Percentiles rank a stretch among this genome's conserved stretches.
phyloP scores from a whole-genome alignment of 2,329 filamentous ascomycete species.

The Penicillium griseofulvum region DNA sequence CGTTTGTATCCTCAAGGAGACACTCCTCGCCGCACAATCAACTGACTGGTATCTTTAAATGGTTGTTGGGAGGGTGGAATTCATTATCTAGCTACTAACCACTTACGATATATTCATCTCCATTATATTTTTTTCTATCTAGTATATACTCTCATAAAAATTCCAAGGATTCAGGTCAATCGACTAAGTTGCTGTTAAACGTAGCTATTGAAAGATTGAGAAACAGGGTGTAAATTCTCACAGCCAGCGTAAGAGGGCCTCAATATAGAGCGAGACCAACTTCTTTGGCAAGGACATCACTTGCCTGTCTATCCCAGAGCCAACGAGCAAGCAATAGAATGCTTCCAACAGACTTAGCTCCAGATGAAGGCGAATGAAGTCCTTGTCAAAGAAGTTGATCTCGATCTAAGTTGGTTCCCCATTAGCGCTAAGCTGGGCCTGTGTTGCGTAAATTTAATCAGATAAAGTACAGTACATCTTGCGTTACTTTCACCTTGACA shows the following conservation, averaged over 20 bases:
- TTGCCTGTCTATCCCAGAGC: neutral
- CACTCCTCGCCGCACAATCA: neutral
- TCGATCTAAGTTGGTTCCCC: neutral
- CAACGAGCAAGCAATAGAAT: neutral
- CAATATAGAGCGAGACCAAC: neutral
- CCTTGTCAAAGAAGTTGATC: slow-evolving; percentile 1
- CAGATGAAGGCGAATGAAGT: neutral
- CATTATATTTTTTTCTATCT: fast-evolving
- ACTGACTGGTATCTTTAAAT: neutral
- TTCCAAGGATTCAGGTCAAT: too few relatives aligned
- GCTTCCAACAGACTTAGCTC: neutral
- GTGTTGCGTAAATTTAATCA: neutral
- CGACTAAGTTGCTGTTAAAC: neutral
- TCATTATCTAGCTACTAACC: too few relatives aligned
- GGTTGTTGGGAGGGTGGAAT: neutral
- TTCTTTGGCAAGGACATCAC: neutral
- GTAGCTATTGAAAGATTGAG: neutral
- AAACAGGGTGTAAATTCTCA: neutral
- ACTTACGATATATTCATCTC: too few relatives aligned
- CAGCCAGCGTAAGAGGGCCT: neutral
- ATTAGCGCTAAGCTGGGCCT: neutral
- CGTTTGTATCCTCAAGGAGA: neutral
- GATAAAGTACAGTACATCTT: too few relatives aligned
- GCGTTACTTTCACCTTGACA: neutral
- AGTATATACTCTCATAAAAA: neutral